Evolutionary conservation across 208 protist genomes (phyloP), one percentile per base, ranked within the genome.

Genomic region (Lotmaria passim): DNA sequence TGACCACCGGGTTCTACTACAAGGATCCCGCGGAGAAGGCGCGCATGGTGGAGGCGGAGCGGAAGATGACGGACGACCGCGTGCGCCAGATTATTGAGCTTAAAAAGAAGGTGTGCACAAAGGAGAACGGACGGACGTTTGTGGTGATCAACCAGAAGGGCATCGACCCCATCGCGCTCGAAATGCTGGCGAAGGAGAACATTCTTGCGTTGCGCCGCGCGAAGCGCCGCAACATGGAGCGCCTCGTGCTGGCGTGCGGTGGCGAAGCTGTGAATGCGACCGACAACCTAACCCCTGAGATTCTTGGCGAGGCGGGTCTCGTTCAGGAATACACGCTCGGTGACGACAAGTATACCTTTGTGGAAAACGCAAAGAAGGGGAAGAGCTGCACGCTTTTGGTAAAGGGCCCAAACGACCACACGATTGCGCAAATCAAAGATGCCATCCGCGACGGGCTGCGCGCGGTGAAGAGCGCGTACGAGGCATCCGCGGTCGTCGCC

Each of bases 61-160:
- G 98, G 65, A 94, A 96, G 62, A 84, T 99, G 58, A 97, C 95
- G 7, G 99, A 99, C 73, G 97, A 99, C 55, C 86, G 93, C 44
- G 98, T 99, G 14, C 74, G 88, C 24, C 87, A 98, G 60, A 99
- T 99, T 69, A 99, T 99, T 75, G 98, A 95, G n/a, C 89, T 99
- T 8, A 99, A 99, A 93, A 85, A 94, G 23, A 69, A 93, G 76
- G 95, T 99, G 14, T 98, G 96, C 83, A 91, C 93, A 38, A 95
- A 95, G 73, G 93, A 94, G 21, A 94, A 96, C 65, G 90, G 96
- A 41, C 96, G 98, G 52, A 78, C 82, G 12, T 99, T 99, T 83
- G 94, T 99, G 24, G 90, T 99, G 36, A 99, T 99, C 70, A 99
- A 99, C 83, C 98, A 99, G 85, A 99, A 99, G 83, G 99, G 99